A percentile compares a stretch with the other conserved stretches of the same genome.
These are phyloP conservation scores for Tetradesmus lagerheimii DNA, from an alignment of 139 green algal genomes.

Conservation along the genomic window DNA sequence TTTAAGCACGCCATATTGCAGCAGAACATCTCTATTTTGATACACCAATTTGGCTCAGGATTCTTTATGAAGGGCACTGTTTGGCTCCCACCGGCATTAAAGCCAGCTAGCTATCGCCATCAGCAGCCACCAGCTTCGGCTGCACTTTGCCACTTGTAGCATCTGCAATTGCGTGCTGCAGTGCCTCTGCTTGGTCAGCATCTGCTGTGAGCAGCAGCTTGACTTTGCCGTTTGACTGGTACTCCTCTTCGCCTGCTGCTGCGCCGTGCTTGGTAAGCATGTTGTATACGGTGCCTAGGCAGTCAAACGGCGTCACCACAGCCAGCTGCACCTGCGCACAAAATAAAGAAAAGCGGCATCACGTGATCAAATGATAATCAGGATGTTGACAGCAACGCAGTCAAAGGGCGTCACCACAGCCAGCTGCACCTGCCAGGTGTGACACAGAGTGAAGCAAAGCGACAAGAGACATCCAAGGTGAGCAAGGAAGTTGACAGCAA, in stretches of 20 bases:
- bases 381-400: no score
- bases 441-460: no score
- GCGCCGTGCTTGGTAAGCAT: conserved; percentile 52
- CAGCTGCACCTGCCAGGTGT: no score
- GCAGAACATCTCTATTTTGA: no score
- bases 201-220: conserved; percentile 46
- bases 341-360: background rate
- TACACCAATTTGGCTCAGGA: no score
- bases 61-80: no score
- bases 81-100: no score
- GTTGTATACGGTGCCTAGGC: conserved; percentile 58
- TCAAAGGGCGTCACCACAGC: no score
- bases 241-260: conserved; percentile 47
- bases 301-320: conserved; percentile 37
- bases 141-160: conserved; percentile 57
- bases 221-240: conserved; percentile 48
- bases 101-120: background rate
- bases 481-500: no score
- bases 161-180: conserved; percentile 50
- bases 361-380: background rate
- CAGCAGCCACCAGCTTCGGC: background rate
- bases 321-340: conserved; percentile 45
- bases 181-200: background rate
- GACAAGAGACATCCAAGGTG: no score
- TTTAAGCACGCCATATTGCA: no score